These are phyloP conservation scores for Cercophora scortea DNA, from an alignment of 495 filamentous ascomycete genomes.

Conservation along the genomic window DNA sequence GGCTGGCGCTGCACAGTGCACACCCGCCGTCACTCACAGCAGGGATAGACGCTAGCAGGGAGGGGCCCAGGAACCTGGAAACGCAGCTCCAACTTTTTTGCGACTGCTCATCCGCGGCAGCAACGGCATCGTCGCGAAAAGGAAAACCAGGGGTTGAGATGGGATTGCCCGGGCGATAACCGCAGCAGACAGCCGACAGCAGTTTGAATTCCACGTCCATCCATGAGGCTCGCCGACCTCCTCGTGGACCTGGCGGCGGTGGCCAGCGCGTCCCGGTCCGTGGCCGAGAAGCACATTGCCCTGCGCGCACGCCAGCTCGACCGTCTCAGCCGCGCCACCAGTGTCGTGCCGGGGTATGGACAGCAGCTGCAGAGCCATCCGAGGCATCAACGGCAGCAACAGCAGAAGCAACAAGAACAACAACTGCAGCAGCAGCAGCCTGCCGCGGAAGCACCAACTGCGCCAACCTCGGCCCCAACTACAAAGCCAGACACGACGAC, in stretches of 20 bases:
- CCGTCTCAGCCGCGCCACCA: slow-evolving; percentile 68
- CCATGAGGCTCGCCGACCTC: slow-evolving; percentile 43
- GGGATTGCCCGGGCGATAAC: not conserved
- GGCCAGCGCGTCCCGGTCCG: slow-evolving; percentile 64
- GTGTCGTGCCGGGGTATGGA: slow-evolving; percentile 54
- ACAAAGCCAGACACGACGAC: not conserved
- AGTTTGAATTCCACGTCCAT: not conserved
- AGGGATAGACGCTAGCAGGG: no score
- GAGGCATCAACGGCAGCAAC: not conserved
- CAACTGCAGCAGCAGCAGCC: not conserved
- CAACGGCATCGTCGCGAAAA: not conserved
- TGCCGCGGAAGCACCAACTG: not conserved
- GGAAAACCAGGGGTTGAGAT: not conserved
- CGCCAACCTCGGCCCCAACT: no score
- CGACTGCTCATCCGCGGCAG: not conserved
- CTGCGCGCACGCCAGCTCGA: slow-evolving; percentile 73
- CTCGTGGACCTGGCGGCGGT: slow-evolving; percentile 75
- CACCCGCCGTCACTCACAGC: no score
- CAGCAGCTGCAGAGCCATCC: not conserved
- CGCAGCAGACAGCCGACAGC: no score
- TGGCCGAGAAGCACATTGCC: slow-evolving; percentile 72
- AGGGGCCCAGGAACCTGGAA: no score
- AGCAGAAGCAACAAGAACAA: not conserved
- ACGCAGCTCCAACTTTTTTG: not conserved
- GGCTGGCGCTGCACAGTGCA: no score